Base-by-base conservation (phyloP, 2,329 filamentous ascomycete species). In the Pseudogymnoascus sp. region DNA sequence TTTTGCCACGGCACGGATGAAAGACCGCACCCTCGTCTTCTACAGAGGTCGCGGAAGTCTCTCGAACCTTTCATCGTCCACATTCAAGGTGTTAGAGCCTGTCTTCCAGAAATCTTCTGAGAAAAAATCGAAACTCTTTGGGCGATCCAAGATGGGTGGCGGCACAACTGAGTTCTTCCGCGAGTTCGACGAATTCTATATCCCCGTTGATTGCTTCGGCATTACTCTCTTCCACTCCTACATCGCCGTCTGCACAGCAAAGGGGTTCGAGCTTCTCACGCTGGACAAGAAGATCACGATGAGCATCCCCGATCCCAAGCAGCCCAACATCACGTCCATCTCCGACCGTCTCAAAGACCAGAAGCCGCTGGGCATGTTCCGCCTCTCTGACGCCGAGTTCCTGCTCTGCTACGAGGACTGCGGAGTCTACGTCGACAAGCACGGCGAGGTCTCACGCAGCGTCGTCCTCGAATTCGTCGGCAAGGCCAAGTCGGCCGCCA, bases 391-490 rank as follows among this genome's bases (percentile, higher is more conserved):
- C 64, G 89, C 90, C 62, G 94, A 96, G 74, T 99, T 97, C 76
- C 79, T 99, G 25, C 85, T 97, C 58, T 91, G 90, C 38, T 99
- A 97, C 74, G 90, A 95, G 75, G 92, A 97, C 75, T 97, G 93
- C 69, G 94, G 92, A 16, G 92, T 99, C 7, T 99, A 97, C 71
- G 90, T 97, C 72, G 95, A 99, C 79, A 97, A 97, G 76, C 92
- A 97, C 75, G 94, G 94, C 67, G 94, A 99, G 65, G 91, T 99
- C 28, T 93, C 87, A 39, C 89, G 95, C 52, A 91, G 89, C 28
- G 91, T 97, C 63, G 92, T 97, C 71, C 96, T 99, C 92, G 92
- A 97, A 73, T 99, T 97, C 74, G 94, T 96, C n/a, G 94, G 94
- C 67, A 93, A 84, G 74, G 94, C 94, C 1, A 87, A 88, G 65